Base-by-base conservation (phyloP, 2,329 filamentous ascomycete species). In the Venturiaceae sp. region DNA sequence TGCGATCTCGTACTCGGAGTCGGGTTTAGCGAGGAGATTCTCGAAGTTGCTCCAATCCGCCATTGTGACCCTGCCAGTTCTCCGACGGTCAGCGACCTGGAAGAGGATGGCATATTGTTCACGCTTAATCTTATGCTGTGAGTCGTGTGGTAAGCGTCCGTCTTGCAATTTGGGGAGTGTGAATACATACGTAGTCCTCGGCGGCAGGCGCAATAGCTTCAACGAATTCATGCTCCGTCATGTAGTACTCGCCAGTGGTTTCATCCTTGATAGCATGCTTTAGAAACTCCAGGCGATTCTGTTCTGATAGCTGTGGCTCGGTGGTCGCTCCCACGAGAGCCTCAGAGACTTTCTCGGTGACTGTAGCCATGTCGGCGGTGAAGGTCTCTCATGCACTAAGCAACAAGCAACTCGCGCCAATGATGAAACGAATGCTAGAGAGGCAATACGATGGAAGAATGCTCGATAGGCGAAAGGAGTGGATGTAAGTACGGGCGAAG, bases 1-100 rank as follows among this genome's bases (percentile, higher is more conserved):
- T 16, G 94, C 92, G 66, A 99, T 96, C 74, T 97, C 92, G 76
- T 99, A 99, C 77, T 99, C 94, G 72, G 94, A 94, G 69, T 97
- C 94, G 62, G 94, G 88, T 76, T 96, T 97, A 65, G 82, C 81
- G 60, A 99, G 85, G 63, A 99, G 83, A 77, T 95, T 95, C 76
- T 96, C 90, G 74, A 97, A 99, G 63, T 88, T 87, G 52, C 83
- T 85, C 91, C 92, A 99, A 76, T 99, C 94, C 61, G 84, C 79
- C 58, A 97, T 77, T 65, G 77, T 88, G 65, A 99, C 80, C 66
- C 82, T 85, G 63, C 92, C 92, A 47, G 78, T 78, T 64, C 79
- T 82, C 64, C 83, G 83, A 66, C 89, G 84, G 74, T 99, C 94
- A 66, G 94, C 94, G 60, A 99, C 88, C 63, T 81, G 80, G 75